Percentiles rank a stretch among this genome's conserved stretches.
Evolutionary conservation across 768 basidiomycete species (phyloP).

Genomic region (Calocybe cyanea): DNA sequence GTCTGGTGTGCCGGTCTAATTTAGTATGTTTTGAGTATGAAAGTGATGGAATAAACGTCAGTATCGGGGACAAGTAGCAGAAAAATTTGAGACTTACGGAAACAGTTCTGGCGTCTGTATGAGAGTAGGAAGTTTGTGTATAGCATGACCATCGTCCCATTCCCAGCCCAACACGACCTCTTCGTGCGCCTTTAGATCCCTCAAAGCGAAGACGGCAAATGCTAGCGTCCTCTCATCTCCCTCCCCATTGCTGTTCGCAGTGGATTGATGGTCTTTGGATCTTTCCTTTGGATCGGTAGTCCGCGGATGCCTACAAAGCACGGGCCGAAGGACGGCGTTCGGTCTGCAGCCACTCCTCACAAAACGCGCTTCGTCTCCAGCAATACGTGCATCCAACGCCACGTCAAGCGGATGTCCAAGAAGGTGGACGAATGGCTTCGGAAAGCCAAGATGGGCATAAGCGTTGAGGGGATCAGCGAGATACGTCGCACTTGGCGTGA

Average conservation of each 20-base stretch:
- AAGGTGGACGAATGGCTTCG: slow-evolving; percentile 80
- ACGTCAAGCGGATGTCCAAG: slow-evolving; percentile 74
- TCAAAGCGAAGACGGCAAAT: slow-evolving; percentile 79
- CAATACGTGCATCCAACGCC: slow-evolving; percentile 74
- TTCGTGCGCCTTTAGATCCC: slow-evolving; percentile 72
- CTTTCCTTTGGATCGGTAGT: slow-evolving; percentile 10
- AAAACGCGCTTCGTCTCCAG: slow-evolving; percentile 61
- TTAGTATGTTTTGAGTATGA: slow-evolving; percentile 1
- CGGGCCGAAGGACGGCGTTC: slow-evolving; percentile 59
- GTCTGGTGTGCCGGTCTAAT: slow-evolving; percentile 42
- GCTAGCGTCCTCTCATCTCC: slow-evolving; percentile 34
- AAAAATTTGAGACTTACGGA: slow-evolving; percentile 46
- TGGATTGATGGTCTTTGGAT: background rate
- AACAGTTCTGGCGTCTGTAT: slow-evolving; percentile 54
- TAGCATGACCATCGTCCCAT: slow-evolving; percentile 90
- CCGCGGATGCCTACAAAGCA: slow-evolving; percentile 29
- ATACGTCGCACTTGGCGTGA: slow-evolving; percentile 67
- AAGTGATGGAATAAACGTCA: background rate
- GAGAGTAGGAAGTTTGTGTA: slow-evolving; percentile 73
- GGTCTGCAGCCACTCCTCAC: slow-evolving; percentile 63
- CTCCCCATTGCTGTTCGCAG: background rate
- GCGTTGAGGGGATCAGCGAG: slow-evolving; percentile 79
- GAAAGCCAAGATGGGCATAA: slow-evolving; percentile 79
- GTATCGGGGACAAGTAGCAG: background rate
- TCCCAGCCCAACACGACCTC: slow-evolving; percentile 94